Conservation (phyloP, 2,329 filamentous ascomycete species). For the Mycosphaerella arachidis region DNA sequence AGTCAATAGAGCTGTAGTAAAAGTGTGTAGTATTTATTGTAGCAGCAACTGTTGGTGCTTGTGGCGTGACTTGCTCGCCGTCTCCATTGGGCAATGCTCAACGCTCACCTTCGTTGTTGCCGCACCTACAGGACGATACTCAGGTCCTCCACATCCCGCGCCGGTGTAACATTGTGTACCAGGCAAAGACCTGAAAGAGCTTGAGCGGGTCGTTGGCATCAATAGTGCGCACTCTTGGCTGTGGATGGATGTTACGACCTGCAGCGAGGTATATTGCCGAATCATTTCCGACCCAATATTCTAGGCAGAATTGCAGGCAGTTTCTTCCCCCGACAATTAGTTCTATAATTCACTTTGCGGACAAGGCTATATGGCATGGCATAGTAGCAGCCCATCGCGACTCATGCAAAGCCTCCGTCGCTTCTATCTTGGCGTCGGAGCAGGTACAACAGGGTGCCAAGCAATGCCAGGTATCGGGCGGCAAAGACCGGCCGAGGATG, state of each 20-base stretch:
- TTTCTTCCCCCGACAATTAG: neutral
- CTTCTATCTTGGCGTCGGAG: neutral
- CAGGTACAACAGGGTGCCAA: neutral
- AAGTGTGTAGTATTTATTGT: too few relatives aligned
- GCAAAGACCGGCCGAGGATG: neutral
- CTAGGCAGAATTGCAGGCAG: neutral
- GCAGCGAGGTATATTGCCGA: neutral
- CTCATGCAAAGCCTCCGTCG: neutral
- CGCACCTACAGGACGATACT: neutral
- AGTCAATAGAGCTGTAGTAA: neutral
- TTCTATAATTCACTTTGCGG: too few relatives aligned
- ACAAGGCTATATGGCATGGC: too few relatives aligned
- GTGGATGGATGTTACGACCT: neutral
- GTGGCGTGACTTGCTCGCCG: neutral
- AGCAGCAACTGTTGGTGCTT: neutral
- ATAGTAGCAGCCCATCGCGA: too few relatives aligned
- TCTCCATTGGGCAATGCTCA: neutral
- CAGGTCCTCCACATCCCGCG: constrained; percentile 3
- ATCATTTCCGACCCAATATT: neutral
- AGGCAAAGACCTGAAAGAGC: neutral
- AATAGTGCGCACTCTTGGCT: neutral
- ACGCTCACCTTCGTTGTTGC: neutral
- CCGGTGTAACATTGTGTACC: neutral
- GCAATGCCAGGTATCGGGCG: neutral
- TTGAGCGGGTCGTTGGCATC: neutral